Base-by-base conservation (phyloP, 441 rosid species). In the Francoa sonchifolia region DNA sequence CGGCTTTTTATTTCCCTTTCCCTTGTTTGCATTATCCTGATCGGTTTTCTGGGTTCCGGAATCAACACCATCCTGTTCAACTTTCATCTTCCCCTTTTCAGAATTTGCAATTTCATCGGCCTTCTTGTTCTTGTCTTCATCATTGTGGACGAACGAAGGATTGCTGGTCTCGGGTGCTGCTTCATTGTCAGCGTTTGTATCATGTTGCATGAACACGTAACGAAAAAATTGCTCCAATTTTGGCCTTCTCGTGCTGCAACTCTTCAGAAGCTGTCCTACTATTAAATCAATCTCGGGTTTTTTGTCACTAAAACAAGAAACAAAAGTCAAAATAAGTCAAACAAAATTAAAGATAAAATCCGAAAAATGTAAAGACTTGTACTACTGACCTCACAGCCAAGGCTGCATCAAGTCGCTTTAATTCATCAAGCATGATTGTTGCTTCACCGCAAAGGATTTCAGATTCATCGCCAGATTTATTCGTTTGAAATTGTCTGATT, bases 331-430 rank as follows among this genome's bases (percentile, higher is more conserved):
- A 18, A 11, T 5, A 25, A 22, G 33, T 18, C 27, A 33, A 29
- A 19, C 11, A 2, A 22, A 11, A 19, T n/a, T 9, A 8, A 37
- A 7, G 16, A 17, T 1, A n/a, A 18, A 18, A 32, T n/a, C n/a
- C 4, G 10, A 13, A 9, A 13, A 41, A 6, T 20, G 17, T 4
- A n/a, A 27, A 21, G 2, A 16, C 12, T 25, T 16, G 6, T 19
- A 10, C 37, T 22, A 55, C 73, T 28, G 29, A 58, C 68, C 68
- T 55, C 26, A 15, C 23, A 26, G 35, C 48, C 6, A 62, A 37
- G 35, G 36, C 57, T 14, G 22, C 27, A 26, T 19, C 5, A 9
- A 67, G 46, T 47, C 31, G 39, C 42, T 52, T 48, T 50, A 52
- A 3, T 33, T 63, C 55, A 30, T 40, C 43, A 15, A 59, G 55